Base-by-base conservation (phyloP, 1,284 basidiomycete species). In the Marasmius sp. region DNA sequence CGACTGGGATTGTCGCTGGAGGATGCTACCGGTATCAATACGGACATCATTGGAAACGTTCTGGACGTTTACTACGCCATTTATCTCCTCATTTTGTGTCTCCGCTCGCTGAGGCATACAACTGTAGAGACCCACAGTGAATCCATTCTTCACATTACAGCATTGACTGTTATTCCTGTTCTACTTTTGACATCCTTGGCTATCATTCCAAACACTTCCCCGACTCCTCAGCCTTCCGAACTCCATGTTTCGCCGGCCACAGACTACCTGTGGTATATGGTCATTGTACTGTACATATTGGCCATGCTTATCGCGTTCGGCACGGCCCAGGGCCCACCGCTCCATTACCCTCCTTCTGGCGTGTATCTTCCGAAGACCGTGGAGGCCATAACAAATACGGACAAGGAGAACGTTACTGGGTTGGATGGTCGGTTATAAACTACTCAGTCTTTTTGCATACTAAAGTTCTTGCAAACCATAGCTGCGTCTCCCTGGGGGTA, bases 341-440 rank as follows among this genome's bases (percentile, higher is more conserved):
- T 94, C 33, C 85, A 93, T 70, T 91, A 86, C 67, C 89, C 91
- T 0, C 79, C 87, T 7, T 80, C 85, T 52, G 78, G 78, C 14
- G 88, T 95, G 45, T 95, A 95, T 71, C 86, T 89, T 0, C 79
- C 88, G 57, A 93, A 93, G 72, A 85, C 78, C 0, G 77, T 90
- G 27, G 75, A 80, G 61, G 70, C 77, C 9, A 79, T 82, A 22
- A 88, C 85, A 2, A 87, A 86, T 57, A 71, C 69, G 20, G 82
- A 85, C 47, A 71, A 81, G 39, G 82, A 87, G 66, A 93, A 93
- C 64, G 90, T 92, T 12, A 86, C 83, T 58, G 89, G 88, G 2
- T 64, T 82, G 34, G 77, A 82, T 54, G 79, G 85, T 79, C 67
- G 58, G 71, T 75, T 61, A 6, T 66, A 65, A 27, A n/a, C 33